Conservation (phyloP, 257 asterid species). For the Solanum ossicruentum region DNA sequence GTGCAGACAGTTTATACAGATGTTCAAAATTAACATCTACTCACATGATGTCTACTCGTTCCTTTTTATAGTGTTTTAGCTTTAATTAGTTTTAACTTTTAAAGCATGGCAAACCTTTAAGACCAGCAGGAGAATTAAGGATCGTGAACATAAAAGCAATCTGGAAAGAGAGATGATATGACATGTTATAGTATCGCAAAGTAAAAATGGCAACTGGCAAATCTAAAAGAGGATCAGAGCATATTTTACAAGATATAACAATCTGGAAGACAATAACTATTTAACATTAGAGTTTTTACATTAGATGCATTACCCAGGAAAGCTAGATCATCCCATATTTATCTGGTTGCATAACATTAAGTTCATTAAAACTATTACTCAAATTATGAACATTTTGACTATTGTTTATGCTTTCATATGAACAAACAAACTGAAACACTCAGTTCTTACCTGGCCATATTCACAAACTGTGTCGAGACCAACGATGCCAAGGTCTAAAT, state of each 20-base stretch:
- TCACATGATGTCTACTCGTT: not conserved
- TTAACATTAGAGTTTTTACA: not conserved
- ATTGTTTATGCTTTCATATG: not conserved
- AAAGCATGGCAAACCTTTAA: not conserved
- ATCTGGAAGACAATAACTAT: not conserved
- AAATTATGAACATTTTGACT: not conserved
- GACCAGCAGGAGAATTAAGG: not conserved
- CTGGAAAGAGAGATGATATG: not conserved
- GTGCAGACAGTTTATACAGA: not conserved
- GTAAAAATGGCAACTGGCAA: not conserved
- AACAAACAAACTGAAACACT: not conserved
- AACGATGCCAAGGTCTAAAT: slow-evolving; percentile 94
- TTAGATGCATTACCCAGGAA: not conserved
- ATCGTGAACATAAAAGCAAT: not conserved
- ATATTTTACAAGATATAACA: not conserved
- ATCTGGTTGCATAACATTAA: not conserved
- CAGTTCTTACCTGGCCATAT: slow-evolving; percentile 59
- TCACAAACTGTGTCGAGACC: slow-evolving; percentile 81
- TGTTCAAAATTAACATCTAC: not conserved
- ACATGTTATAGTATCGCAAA: not conserved
- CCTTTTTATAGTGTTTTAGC: not conserved
- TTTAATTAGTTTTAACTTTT: not conserved
- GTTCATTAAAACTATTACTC: not conserved
- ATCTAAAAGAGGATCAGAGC: not conserved
- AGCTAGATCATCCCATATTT: not conserved